Percentiles rank a stretch among this genome's conserved stretches.
Evolutionary conservation across 768 basidiomycete genomes (phyloP).

Genomic region (Amanita brunnescens): DNA sequence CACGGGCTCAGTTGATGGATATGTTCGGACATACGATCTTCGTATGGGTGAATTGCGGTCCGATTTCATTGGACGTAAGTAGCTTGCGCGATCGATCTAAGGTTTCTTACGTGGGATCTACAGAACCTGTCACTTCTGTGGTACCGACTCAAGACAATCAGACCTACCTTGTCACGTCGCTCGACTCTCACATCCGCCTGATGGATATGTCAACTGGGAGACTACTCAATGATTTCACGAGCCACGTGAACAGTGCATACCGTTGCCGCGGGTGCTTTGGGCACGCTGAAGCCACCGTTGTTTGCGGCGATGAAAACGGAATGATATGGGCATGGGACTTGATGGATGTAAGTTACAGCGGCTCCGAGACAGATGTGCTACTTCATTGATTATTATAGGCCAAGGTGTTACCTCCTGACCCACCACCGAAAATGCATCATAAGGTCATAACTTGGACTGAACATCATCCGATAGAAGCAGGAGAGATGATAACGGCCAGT

Average conservation of each 20-base stretch:
- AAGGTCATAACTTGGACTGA: conserved; percentile 90
- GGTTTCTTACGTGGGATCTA: conserved; percentile 7
- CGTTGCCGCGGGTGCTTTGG: conserved; percentile 78
- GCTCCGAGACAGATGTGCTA: conserved; percentile 3
- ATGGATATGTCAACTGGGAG: conserved; percentile 81
- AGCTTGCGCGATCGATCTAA: not conserved
- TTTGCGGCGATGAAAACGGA: conserved; percentile 89
- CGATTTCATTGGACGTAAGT: conserved; percentile 87
- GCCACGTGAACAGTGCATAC: conserved; percentile 68
- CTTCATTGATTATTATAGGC: conserved; percentile 38
- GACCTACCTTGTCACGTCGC: conserved; percentile 72
- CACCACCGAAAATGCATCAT: conserved; percentile 70
- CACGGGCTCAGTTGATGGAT: conserved; percentile 85
- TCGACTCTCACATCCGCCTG: conserved; percentile 79
- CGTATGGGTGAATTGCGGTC: conserved; percentile 85
- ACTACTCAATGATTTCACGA: conserved; percentile 76
- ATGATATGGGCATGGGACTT: conserved; percentile 90
- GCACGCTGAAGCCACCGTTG: conserved; percentile 68
- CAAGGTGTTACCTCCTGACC: conserved; percentile 57
- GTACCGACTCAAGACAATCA: conserved; percentile 71
- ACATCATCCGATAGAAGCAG: conserved; percentile 72
- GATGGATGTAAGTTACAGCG: conserved; percentile 53
- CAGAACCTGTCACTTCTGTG: conserved; percentile 84
- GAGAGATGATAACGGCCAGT: conserved; percentile 83
- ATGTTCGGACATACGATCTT: conserved; percentile 89